Conservation (phyloP, 352 stramenopile species). For the Pythium dissotocum region DNA sequence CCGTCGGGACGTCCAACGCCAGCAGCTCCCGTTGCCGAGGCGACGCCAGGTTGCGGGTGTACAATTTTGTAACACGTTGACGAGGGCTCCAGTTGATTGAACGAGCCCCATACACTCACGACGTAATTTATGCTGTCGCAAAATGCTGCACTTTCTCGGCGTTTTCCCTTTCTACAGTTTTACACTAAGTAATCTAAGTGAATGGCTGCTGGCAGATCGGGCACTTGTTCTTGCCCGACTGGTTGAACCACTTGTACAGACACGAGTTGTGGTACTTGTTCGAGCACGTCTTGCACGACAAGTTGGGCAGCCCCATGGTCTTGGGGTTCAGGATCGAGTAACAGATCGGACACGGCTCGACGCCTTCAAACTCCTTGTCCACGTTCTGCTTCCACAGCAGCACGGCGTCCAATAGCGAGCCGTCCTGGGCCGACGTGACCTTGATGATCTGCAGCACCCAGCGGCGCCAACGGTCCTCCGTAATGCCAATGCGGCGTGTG, state of each 20-base stretch:
- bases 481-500: slow-evolving; percentile 89
- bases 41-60: slow-evolving; percentile 63
- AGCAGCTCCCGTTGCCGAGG: slow-evolving; percentile 23
- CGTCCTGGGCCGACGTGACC: slow-evolving; percentile 86
- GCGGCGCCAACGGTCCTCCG: slow-evolving; percentile 89
- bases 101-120: slow-evolving; percentile 16
- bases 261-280: slow-evolving; percentile 94
- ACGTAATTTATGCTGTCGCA: slow-evolving; percentile 31
- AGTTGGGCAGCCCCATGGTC: slow-evolving; percentile 85
- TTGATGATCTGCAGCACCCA: slow-evolving; percentile 94
- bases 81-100: background rate
- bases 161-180: background rate
- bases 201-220: slow-evolving; percentile 92
- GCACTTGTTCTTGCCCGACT: slow-evolving; percentile 93
- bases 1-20: slow-evolving; percentile 28
- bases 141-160: background rate
- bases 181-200: slow-evolving; percentile 34
- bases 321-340: slow-evolving; percentile 92
- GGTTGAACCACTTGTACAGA: slow-evolving; percentile 95
- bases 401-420: slow-evolving; percentile 90
- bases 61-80: slow-evolving; percentile 42
- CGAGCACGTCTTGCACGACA: slow-evolving; percentile 90
- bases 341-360: slow-evolving; percentile 92
- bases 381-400: slow-evolving; percentile 93
- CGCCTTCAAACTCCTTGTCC: slow-evolving; percentile 91